Conservation (phyloP, 176 grass and related monocot genomes). For the Eleusine coracana region DNA sequence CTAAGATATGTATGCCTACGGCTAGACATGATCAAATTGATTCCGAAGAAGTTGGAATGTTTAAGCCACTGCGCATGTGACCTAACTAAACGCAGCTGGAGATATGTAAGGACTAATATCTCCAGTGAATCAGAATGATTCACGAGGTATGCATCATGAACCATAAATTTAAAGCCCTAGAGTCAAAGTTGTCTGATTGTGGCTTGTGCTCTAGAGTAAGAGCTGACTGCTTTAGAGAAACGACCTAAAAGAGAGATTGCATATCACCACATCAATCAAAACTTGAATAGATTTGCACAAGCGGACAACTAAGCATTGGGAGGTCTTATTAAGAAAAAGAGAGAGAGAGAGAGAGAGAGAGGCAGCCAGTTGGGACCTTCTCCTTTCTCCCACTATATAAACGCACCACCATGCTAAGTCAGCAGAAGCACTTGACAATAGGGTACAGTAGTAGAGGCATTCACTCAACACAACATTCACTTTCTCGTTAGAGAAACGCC, state of each 20-base stretch:
- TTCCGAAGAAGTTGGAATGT: conserved; percentile 23
- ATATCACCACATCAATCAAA: neutral
- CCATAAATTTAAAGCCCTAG: conserved; percentile 25
- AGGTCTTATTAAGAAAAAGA: neutral
- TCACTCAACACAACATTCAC: neutral
- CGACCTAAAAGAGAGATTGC: neutral
- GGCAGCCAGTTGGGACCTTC: neutral
- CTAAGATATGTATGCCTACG: conserved; percentile 42
- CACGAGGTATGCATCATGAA: conserved; percentile 29
- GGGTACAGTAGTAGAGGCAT: neutral
- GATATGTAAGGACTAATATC: conserved; percentile 18
- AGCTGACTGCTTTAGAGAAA: conserved; percentile 7
- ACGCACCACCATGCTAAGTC: neutral
- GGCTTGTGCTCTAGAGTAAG: conserved; percentile 29
- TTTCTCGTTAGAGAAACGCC: neutral
- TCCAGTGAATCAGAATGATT: conserved; percentile 34
- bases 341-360: too few species aligned
- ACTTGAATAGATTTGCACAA: conserved; percentile 19
- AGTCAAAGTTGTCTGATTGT: neutral
- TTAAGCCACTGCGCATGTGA: conserved; percentile 19
- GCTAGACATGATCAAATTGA: conserved; percentile 38
- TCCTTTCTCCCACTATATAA: conserved; percentile 29
- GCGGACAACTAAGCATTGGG: neutral
- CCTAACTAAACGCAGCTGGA: conserved; percentile 2
- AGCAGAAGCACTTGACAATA: neutral